phyloP scores from a whole-genome alignment of 305 asterid genomes.

The Fraxinus ornus region DNA sequence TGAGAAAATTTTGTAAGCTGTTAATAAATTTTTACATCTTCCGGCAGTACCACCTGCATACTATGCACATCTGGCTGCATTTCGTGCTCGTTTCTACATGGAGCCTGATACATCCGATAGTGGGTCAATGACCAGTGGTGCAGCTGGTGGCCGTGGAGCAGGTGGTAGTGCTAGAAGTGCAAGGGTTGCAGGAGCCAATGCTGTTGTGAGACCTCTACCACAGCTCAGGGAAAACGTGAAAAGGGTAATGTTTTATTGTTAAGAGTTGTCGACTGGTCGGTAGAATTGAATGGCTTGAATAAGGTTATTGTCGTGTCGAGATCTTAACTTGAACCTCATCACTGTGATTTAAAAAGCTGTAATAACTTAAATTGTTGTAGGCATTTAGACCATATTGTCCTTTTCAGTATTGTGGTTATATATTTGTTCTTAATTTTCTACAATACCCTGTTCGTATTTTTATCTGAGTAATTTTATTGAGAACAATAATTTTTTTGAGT shows the following conservation, averaged over 20 bases:
- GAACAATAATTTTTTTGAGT: neutral
- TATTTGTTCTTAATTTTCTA: neutral
- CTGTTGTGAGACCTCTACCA: conserved; percentile 86
- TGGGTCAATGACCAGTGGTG: conserved; percentile 71
- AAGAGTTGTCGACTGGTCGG: neutral
- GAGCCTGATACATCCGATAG: conserved; percentile 89
- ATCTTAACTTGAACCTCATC: neutral
- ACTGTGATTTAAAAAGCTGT: neutral
- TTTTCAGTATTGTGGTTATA: neutral
- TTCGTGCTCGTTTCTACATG: conserved; percentile 92
- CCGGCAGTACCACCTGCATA: conserved; percentile 92
- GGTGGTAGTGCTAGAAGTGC: conserved; percentile 54
- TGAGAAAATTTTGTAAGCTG: neutral
- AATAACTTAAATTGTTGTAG: neutral
- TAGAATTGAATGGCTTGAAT: neutral
- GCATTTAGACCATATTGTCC: neutral
- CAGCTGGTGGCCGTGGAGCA: conserved; percentile 48
- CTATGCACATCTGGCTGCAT: conserved; percentile 95
- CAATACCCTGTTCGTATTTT: neutral
- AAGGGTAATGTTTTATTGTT: conserved; percentile 91
- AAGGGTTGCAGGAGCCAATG: conserved; percentile 50
- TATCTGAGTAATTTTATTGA: neutral
- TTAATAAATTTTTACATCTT: neutral
- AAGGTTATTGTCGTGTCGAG: neutral
- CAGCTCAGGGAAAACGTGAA: conserved; percentile 86